These are phyloP conservation scores for Apiospora marii DNA, from an alignment of 2,329 filamentous ascomycete genomes.

Conservation along the genomic window DNA sequence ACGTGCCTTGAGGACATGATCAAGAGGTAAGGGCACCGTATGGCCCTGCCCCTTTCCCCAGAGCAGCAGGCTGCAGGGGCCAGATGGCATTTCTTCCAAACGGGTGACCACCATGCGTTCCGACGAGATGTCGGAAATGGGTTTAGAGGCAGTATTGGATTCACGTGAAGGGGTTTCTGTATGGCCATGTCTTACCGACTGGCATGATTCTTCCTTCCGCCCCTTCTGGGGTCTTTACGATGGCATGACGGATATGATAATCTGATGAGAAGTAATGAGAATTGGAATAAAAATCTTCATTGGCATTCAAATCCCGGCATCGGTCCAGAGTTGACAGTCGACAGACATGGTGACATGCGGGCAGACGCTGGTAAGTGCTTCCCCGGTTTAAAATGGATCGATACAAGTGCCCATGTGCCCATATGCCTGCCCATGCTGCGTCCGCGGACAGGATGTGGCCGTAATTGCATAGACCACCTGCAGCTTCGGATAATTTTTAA, in stretches of 20 bases:
- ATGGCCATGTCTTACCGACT: not conserved
- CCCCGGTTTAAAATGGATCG: not conserved
- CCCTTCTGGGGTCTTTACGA: not conserved
- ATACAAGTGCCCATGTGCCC: not conserved
- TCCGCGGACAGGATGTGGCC: not conserved
- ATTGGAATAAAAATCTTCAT: not conserved
- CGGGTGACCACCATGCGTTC: conserved; percentile 7
- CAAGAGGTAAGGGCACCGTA: not conserved
- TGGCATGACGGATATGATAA: not conserved
- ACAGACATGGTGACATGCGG: not conserved
- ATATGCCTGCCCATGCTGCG: not conserved
- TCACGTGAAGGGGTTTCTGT: not conserved
- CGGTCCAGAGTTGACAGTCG: not conserved
- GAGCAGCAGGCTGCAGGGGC: not conserved
- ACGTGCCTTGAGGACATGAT: not conserved
- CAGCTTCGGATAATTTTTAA: not conserved
- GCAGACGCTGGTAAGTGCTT: not conserved
- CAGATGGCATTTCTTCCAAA: not conserved
- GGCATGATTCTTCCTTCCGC: not conserved
- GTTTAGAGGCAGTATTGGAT: too few relatives aligned
- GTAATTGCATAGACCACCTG: not conserved
- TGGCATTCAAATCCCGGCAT: not conserved
- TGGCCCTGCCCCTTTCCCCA: not conserved
- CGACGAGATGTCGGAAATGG: not conserved
- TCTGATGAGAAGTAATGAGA: not conserved